Evolutionary conservation across 169 alveolate species (phyloP).

Genomic region (Neospora caninum): DNA sequence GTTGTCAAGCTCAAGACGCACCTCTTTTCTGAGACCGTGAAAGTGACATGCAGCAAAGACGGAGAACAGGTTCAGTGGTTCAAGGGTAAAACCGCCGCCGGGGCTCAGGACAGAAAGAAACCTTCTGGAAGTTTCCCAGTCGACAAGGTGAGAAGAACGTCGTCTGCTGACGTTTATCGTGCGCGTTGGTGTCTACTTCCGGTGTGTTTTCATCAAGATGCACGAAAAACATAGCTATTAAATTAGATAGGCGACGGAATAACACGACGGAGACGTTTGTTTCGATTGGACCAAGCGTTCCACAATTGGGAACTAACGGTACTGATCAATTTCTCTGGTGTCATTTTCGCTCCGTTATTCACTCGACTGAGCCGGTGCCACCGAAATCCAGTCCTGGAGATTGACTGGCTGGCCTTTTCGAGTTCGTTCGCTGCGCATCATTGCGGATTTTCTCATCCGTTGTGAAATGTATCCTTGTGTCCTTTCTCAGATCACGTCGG

Average conservation of each 20-base stretch:
- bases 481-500: constrained; percentile 47
- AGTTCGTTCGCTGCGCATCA: background rate
- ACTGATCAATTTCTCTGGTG: no score
- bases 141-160: constrained; percentile 41
- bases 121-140: constrained; percentile 66
- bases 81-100: constrained; percentile 55
- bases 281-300: background rate
- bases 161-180: background rate
- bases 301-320: no score
- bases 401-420: background rate
- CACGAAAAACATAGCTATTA: background rate
- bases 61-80: constrained; percentile 66
- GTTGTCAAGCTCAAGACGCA: constrained; percentile 65
- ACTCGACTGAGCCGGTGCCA: no score
- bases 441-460: background rate
- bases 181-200: background rate
- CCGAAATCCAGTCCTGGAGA: background rate
- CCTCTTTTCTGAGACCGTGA: constrained; percentile 60
- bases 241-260: background rate
- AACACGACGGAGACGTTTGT: no score
- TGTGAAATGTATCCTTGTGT: background rate
- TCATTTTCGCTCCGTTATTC: no score
- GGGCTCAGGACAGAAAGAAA: constrained; percentile 40
- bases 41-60: constrained; percentile 64
- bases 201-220: background rate